Base-by-base conservation (phyloP, 805 yeast species). In the Nakazawaea holstii region DNA sequence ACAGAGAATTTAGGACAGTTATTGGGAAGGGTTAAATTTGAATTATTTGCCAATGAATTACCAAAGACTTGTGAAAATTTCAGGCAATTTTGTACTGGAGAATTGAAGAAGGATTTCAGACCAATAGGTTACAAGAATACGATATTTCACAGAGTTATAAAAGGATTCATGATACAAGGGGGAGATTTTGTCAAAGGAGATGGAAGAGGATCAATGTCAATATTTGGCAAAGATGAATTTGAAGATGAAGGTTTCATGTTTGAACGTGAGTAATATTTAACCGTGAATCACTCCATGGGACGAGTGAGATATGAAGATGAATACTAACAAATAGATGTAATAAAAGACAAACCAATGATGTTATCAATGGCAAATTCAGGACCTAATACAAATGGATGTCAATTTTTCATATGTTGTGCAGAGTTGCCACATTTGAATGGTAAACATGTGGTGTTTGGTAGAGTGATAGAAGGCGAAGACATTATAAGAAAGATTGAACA, bases 71-170 rank as follows among this genome's bases (percentile, higher is more conserved):
- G 68, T 15, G 81, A 76, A 51, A 76, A 76, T 55, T 75, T 76
- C 55, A 61, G 81, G 28, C 79, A 74, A 53, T 69, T 74, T 48
- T 76, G 80, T 55, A 75, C 79, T 0, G 79, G 79, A 6, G 80
- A 75, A 49, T 62, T 64, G 53, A 53, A 64, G 20, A 64, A 66
- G 43, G 57, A 63, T 39, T 62, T 65, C 2, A 51, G 57, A 6
- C 76, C 80, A 0, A 59, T 69, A 6, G 79, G 79, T 3, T 75
- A 74, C 55, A 73, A 73, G 53, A 49, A 52, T 32, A 43, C 60
- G 32, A 44, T 35, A 28, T 68, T 73, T 48, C 77, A 73, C 50
- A 55, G 77, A 24, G 62, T 72, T 33, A 68, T 74, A 48, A 59
- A 63, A 36, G 75, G 68, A 24, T 73, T 74, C 54, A 58, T 60